phyloP scores from a whole-genome alignment of 2,329 filamentous ascomycete species.

The Diaporthe aspalathi region DNA sequence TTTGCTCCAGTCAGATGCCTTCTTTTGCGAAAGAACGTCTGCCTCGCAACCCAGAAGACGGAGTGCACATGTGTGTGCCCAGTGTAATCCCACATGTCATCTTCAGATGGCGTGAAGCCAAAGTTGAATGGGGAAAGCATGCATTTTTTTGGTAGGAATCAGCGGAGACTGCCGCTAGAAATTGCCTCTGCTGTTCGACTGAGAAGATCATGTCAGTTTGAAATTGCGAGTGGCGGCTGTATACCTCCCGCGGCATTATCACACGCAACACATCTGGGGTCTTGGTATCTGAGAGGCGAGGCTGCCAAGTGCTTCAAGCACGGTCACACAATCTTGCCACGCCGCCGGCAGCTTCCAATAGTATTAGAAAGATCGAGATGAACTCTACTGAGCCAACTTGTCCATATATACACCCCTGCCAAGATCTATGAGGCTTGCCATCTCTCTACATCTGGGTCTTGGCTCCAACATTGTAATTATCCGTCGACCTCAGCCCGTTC shows the following conservation, averaged over 20 bases:
- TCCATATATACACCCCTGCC: conserved; percentile 21
- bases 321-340: conserved; percentile 22
- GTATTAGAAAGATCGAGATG: conserved; percentile 8
- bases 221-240: neutral
- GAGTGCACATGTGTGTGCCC: too few species aligned
- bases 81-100: neutral
- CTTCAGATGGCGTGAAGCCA: too few species aligned
- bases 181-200: neutral
- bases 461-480: conserved; percentile 21
- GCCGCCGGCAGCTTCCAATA: conserved; percentile 18
- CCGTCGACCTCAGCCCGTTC: neutral
- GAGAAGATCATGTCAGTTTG: neutral
- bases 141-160: neutral
- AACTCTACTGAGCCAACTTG: conserved; percentile 11
- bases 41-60: neutral
- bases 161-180: neutral
- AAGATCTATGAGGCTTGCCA: conserved; percentile 10
- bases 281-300: conserved; percentile 25
- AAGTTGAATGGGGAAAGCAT: neutral
- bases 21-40: neutral
- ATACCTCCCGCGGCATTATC: conserved; percentile 16
- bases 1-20: neutral
- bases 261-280: conserved; percentile 4
- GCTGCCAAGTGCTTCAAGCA: conserved; percentile 25
- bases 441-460: conserved; percentile 14